phyloP scores from a whole-genome alignment of 352 stramenopile species.

The Phytopythium mirpurense region DNA sequence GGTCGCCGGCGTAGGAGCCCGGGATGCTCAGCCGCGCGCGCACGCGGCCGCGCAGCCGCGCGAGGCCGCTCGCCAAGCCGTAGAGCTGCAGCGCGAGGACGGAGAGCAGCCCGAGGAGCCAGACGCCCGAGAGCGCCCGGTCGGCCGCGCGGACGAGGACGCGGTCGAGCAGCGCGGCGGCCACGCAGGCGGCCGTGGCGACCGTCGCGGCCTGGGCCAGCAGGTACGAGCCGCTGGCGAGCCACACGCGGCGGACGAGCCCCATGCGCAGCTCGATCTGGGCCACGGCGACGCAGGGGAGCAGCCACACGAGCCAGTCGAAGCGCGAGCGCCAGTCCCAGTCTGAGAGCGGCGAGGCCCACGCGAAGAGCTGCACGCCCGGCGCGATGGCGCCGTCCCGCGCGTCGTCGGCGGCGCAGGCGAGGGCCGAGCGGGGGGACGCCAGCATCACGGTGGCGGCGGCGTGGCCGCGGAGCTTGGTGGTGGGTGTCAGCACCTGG shows the following conservation, averaged over 20 bases:
- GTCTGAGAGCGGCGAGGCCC: background rate
- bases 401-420: background rate
- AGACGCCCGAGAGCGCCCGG: background rate
- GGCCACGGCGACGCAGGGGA: slow-evolving; percentile 4
- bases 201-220: background rate
- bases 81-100: slow-evolving; percentile 1
- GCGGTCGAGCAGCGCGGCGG: background rate
- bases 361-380: slow-evolving; percentile 4
- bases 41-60: background rate
- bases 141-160: background rate
- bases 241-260: background rate
- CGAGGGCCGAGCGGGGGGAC: too few relatives aligned
- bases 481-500: background rate
- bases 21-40: background rate
- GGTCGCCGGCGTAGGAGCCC: slow-evolving; percentile 3
- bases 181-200: background rate
- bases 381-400: background rate
- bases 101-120: background rate
- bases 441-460: too few relatives aligned
- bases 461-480: background rate
- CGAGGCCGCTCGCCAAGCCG: background rate
- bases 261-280: slow-evolving; percentile 7
- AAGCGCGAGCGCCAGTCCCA: slow-evolving; percentile 6
- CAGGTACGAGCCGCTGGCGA: slow-evolving; percentile 1
- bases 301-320: slow-evolving; percentile 5